Conservation (phyloP, 257 asterid species). For the Oldenlandia corymbosa region DNA sequence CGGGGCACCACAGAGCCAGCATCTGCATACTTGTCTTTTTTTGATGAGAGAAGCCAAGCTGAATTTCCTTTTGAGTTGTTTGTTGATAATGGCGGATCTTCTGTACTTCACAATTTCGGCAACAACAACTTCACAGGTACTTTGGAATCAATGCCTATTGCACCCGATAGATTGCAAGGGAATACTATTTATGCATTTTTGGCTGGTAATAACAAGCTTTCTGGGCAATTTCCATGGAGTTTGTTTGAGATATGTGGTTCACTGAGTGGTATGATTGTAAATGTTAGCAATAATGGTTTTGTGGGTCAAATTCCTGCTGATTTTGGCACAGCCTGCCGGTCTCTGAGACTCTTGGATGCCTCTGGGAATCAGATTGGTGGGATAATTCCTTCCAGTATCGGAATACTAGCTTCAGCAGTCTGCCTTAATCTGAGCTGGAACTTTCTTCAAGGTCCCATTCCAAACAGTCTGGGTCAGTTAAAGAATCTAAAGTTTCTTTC, state of each 20-base stretch:
- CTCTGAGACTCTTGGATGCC: conserved; percentile 53
- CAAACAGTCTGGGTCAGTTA: conserved; percentile 52
- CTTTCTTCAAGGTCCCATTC: conserved; percentile 58
- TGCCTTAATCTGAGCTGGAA: conserved; percentile 71
- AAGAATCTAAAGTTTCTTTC: conserved; percentile 56
- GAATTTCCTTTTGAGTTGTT: conserved; percentile 35
- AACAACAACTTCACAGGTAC: conserved; percentile 60
- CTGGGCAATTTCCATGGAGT: conserved; percentile 54
- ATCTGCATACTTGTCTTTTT: conserved; percentile 50
- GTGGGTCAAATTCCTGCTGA: conserved; percentile 61
- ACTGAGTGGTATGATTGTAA: conserved; percentile 51
- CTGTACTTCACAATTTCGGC: conserved; percentile 63
- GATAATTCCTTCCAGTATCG: conserved; percentile 45
- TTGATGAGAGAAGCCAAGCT: conserved; percentile 36
- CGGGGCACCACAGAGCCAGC: conserved; percentile 37
- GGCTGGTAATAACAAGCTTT: conserved; percentile 66
- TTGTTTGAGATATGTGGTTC: conserved; percentile 59
- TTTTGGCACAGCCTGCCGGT: conserved; percentile 46
- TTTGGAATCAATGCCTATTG: conserved; percentile 52
- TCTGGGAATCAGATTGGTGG: conserved; percentile 64
- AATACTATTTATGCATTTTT: conserved; percentile 64
- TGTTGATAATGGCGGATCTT: conserved; percentile 33
- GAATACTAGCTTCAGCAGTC: conserved; percentile 46
- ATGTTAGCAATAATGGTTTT: conserved; percentile 53
- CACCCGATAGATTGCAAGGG: conserved; percentile 43